Percentiles rank a stretch among this genome's conserved stretches.
Conservation (phyloP, 305 asterid species). For the Fraxinus sp. region DNA sequence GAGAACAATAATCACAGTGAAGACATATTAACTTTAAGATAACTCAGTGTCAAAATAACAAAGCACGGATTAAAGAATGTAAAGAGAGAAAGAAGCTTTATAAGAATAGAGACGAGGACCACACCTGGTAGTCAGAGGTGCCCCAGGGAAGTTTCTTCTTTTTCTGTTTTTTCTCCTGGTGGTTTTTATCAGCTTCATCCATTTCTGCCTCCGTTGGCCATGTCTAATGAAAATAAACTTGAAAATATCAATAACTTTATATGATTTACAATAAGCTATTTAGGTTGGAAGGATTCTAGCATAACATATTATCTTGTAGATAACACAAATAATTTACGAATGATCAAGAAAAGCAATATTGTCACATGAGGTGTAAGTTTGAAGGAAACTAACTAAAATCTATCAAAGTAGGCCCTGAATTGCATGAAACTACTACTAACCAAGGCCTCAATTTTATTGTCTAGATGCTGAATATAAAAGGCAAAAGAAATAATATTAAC, state of each 20-base stretch:
- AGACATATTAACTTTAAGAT: neutral
- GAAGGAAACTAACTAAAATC: neutral
- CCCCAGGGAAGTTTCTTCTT: conserved; percentile 72
- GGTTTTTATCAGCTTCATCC: conserved; percentile 75
- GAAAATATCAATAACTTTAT: conserved; percentile 7
- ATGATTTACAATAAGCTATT: conserved; percentile 3
- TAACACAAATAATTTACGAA: neutral
- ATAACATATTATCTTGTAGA: neutral
- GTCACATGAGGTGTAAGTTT: neutral
- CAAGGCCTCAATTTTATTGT: neutral
- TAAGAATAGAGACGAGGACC: conserved; percentile 22
- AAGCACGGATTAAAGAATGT: neutral
- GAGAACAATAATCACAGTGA: conserved; percentile 15
- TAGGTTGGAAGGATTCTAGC: neutral
- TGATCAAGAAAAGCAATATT: neutral
- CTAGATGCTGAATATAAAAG: conserved; percentile 24
- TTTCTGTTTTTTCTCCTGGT: conserved; percentile 52
- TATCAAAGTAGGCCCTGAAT: neutral
- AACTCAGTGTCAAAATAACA: neutral
- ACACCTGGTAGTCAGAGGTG: conserved; percentile 89
- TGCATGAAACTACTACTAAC: neutral
- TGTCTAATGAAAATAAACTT: conserved; percentile 49
- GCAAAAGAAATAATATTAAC: conserved; percentile 31
- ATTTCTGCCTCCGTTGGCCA: conserved; percentile 99
- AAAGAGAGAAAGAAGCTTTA: neutral